Percentiles rank a stretch among this genome's conserved stretches.
Conservation (phyloP, 2,329 filamentous ascomycete species). For the Neonectria neomacrospora region DNA sequence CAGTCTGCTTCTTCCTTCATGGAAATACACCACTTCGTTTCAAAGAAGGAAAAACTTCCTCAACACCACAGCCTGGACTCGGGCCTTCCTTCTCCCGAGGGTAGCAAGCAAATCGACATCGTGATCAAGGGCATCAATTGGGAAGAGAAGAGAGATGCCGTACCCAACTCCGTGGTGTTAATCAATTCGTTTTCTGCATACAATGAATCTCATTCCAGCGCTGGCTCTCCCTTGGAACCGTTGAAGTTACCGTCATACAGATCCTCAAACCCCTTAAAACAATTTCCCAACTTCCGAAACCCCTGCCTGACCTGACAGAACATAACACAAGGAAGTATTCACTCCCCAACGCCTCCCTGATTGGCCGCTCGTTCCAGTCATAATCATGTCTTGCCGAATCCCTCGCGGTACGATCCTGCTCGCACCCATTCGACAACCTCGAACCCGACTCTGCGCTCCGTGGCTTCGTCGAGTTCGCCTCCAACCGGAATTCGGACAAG, state of each 20-base stretch:
- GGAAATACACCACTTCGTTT: not conserved
- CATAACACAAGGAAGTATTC: not conserved
- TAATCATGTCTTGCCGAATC: constrained; percentile 29
- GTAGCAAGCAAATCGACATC: not conserved
- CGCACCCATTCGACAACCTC: constrained; percentile 87
- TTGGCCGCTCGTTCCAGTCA: constrained; percentile 11
- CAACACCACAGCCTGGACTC: too few relatives aligned
- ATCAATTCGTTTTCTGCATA: not conserved
- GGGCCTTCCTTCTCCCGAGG: not conserved
- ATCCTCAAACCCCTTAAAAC: not conserved
- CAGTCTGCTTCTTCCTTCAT: not conserved
- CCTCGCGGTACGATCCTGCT: constrained; percentile 55
- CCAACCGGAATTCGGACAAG: constrained; percentile 61
- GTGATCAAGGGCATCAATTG: not conserved
- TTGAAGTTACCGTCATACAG: not conserved
- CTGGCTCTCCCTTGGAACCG: not conserved
- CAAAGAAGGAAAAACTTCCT: not conserved
- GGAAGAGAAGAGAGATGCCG: not conserved
- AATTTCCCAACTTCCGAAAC: not conserved
- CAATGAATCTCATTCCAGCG: not conserved
- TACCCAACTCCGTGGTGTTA: not conserved
- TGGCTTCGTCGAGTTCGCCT: constrained; percentile 71
- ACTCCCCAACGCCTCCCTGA: constrained; percentile 9
- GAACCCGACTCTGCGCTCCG: constrained; percentile 80
- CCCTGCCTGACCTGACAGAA: not conserved